Evolutionary conservation across 257 asterid species (phyloP), one percentile per base, ranked within the genome.

Genomic region (Lycium ferocissimum): DNA sequence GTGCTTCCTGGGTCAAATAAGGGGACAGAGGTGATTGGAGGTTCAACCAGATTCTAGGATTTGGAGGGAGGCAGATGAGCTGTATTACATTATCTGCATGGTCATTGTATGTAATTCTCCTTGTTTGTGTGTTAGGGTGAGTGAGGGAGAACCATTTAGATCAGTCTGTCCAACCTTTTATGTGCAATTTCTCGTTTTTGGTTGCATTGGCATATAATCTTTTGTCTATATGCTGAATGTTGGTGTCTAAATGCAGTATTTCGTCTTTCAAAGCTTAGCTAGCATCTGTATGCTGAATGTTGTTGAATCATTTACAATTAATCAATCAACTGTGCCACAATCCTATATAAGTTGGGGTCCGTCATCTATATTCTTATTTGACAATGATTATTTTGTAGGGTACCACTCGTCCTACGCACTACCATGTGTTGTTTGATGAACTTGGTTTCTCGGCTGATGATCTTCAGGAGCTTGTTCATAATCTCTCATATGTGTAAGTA

Each of bases 401-500:
- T 9, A 96, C 98, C 0, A 92, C 99, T 1, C 86, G 99, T 82
- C 99, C 99, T 5, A 94, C 99, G 0, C 99, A 95, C 62, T 96
- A 96, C 81, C 99, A 96, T 40, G 97, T 95, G 6, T 84, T 96
- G 20, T 76, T 85, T 3, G 99, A 96, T 59, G 95, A 95, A 89
- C 83, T 95, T 11, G 99, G 99, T 35, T 92, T 96, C 56, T 87
- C 95, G 0, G 90, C 98, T 0, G 99, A 96, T 82, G 99, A 94
- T 22, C 87, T 96, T 56, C 99, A 96, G 89, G 98, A 96, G 87
- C 95, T 95, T 45, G 99, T 96, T 12, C 99, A 95, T 69, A 87
- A 93, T 35, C 88, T 96, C 1, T 96, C 99, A 0, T 96, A 96
- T 47, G 98, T 96, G 99, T 96, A 91, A 93, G 98, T 87, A 26